Base-by-base conservation (phyloP, 78 protist genomes). In the Cyanophora paradoxa region DNA sequence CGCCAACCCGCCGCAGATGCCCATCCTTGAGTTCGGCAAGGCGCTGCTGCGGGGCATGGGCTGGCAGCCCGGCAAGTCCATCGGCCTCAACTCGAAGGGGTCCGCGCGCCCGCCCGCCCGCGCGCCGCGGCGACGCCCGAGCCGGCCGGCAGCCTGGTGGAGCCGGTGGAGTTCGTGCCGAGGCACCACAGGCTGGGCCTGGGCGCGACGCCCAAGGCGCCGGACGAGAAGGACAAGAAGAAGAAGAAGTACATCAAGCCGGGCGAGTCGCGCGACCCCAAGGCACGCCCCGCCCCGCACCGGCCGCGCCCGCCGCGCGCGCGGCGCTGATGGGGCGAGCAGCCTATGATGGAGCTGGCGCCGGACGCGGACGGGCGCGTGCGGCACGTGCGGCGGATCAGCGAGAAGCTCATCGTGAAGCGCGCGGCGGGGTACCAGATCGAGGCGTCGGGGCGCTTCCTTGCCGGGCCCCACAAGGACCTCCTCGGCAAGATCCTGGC, bases 11-110 rank as follows among this genome's bases (percentile, higher is more conserved):
- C n/a, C n/a, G n/a, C n/a, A 22, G 33, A 80, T 72, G 50, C 73
- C 85, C n/a, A 50, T 80, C 62, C 68, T 36, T 6, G 74, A 73
- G 56, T 80, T 80, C 30, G 85, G 85, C 31, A 68, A 59, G 61
- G 85, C 85, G 36, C 36, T 67, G 58, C 70, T 80, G 54, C 72
- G 78, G 26, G 85, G 85, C 57, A 67, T 67, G 74, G 78, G 74
- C 65, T 80, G 85, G 85, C 26, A 52, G 72, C 76, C 40, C 24
- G 84, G 84, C 41, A 37, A 68, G 59, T 65, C 52, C 42, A 1
- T 48, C 39, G 78, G 63, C 46, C 56, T 37, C 34, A 26, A 39
- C 64, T n/a, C 2, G 50, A n/a, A 39, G 11, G 68, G 56, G 71
- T 16, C 22, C 10, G n/a, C 5, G 17, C 20, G 71, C 8, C n/a